Percentiles rank a stretch among this genome's conserved stretches.
Conservation (phyloP, 768 basidiomycete genomes). For the Trametes cubensis region DNA sequence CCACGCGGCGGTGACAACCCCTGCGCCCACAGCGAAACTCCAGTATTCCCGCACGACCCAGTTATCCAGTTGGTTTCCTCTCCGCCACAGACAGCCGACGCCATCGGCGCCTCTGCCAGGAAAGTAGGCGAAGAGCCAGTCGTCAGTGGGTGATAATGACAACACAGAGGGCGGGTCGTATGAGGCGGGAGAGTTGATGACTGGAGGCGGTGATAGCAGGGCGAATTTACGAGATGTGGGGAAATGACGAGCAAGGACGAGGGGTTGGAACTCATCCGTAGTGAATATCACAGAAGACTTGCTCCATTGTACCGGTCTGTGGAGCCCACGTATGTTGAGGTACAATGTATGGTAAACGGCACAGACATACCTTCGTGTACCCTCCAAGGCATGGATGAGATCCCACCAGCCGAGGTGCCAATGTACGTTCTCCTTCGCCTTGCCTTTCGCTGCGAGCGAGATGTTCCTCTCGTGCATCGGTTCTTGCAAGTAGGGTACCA, state of each 20-base stretch:
- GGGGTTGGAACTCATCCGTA: constrained; percentile 63
- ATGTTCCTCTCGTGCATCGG: constrained; percentile 27
- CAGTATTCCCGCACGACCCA: constrained; percentile 66
- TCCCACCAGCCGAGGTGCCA: constrained; percentile 81
- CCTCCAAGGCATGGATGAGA: constrained; percentile 61
- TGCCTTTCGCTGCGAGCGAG: constrained; percentile 53
- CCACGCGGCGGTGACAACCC: constrained; percentile 67
- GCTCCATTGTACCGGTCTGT: constrained; percentile 75
- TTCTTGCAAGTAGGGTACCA: no score
- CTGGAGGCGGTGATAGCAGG: constrained; percentile 54
- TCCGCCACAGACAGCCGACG: constrained; percentile 66
- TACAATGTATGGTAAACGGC: no score
- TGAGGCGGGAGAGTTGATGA: constrained; percentile 47
- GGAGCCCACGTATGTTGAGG: neutral
- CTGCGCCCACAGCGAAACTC: constrained; percentile 51
- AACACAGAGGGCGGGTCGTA: constrained; percentile 68
- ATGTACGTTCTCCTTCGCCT: constrained; percentile 50
- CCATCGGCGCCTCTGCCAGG: constrained; percentile 61
- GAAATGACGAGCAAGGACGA: constrained; percentile 64
- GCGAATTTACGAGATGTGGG: constrained; percentile 69
- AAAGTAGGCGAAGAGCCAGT: constrained; percentile 77
- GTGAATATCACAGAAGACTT: constrained; percentile 68
- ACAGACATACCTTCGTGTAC: constrained; percentile 51
- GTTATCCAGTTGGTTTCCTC: constrained; percentile 57
- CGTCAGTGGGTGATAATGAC: constrained; percentile 57